Evolutionary conservation across 1,284 basidiomycete genomes (phyloP), one percentile per base, ranked within the genome.

Genomic region (Cryptococcus maquisensis): DNA sequence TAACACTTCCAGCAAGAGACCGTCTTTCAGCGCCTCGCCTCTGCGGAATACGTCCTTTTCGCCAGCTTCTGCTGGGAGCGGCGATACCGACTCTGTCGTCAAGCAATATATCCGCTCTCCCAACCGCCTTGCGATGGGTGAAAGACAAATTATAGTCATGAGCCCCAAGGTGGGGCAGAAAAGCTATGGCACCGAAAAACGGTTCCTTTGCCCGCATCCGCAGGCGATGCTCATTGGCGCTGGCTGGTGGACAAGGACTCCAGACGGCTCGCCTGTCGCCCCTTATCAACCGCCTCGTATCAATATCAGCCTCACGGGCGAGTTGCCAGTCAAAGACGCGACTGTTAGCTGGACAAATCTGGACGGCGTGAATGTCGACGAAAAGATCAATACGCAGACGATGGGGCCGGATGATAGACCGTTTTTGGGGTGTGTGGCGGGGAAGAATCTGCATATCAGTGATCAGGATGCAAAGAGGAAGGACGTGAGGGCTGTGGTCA

Each of bases 81-180:
- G 36, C 1, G 62, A 45, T 2, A 24, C 65, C 35, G 52, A 61
- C 18, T 55, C 59, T 24, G 58, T 62, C 1, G 49, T 74, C 16
- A 54, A 55, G 9, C 48, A 71, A 24, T 97, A 94, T 73, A 83
- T 93, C 48, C 82, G 85, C 26, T 84, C 90, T 12, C 81, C 84
- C 23, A 96, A 96, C 73, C 84, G 92, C 23, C 82, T 97, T 48
- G 87, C 87, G 1, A 87, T 90, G 65, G 94, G 94, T 46, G 94
- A 98, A 76, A 84, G 92, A 49, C 93, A 90, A 12, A 84, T 98
- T 57, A 87, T 96, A 55, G 88, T 98, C 68, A 92, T 96, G 88
- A 94, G 91, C 23, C 91, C 89, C 72, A 92, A 89, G 70, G 92
- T 97, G 39, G 95, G 91, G 3, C 95, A 98, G 79, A 96, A 97